These are phyloP conservation scores for Hypoxylon sp. DNA, from an alignment of 2,329 filamentous ascomycete species.

Conservation along the genomic window DNA sequence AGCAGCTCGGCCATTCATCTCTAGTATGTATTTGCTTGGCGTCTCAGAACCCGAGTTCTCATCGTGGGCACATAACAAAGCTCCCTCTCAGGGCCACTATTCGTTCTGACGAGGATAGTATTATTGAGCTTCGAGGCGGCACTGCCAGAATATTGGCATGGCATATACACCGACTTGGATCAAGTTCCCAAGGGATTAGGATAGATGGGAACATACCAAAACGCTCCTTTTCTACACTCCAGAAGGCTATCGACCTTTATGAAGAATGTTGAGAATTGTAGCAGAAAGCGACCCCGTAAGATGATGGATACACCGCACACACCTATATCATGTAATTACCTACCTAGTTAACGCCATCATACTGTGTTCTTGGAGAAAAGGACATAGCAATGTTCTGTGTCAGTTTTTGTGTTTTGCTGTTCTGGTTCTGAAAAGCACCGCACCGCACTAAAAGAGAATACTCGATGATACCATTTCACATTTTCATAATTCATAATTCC, in stretches of 20 bases:
- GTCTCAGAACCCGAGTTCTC: background rate
- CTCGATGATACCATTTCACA: slow-evolving; percentile 26
- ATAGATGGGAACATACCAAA: background rate
- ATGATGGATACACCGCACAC: slow-evolving; percentile 3
- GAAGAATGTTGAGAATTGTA: background rate
- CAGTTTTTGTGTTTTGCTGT: background rate
- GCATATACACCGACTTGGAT: background rate
- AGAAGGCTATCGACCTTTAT: background rate
- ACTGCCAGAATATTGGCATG: background rate
- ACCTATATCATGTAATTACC: slow-evolving; percentile 2
- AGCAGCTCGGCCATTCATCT: background rate
- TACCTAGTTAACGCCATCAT: slow-evolving; percentile 12
- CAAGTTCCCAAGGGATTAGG: background rate
- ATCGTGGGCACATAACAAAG: background rate
- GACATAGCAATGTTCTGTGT: background rate
- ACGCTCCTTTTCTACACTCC: background rate
- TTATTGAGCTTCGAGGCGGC: background rate
- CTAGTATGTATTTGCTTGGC: background rate
- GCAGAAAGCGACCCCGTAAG: background rate
- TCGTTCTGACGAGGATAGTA: background rate
- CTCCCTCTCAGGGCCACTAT: background rate
- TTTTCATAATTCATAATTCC: background rate
- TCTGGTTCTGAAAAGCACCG: background rate
- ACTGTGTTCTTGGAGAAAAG: background rate
- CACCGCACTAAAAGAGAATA: slow-evolving; percentile 7